Base-by-base conservation (phyloP, 148 eudicot genomes). In the Hydrangea macrophylla region DNA sequence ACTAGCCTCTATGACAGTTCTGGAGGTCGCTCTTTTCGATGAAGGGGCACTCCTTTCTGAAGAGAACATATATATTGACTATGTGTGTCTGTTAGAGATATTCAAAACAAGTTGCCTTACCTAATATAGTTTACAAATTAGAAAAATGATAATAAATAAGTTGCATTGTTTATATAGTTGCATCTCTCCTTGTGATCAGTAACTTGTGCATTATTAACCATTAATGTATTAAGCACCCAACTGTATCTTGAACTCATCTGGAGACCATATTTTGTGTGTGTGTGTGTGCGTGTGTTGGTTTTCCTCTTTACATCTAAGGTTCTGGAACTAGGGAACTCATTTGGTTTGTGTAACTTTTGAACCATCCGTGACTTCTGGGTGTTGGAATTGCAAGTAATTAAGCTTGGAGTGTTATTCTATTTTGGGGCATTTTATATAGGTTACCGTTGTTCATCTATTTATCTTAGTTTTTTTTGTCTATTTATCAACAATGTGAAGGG, bases 401-500 rank as follows among this genome's bases (percentile, higher is more conserved):
- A 25, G 39, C 40, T 9, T 58, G 32, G 31, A 2, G 31, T 17
- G 22, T 24, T 36, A 24, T 12, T 7, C n/a, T 15, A 33, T 20
- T 36, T 69, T n/a, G 7, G 13, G 26, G 56, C 8, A 7, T 67
- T 36, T 28, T 36, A 67, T 22, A 32, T 24, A 31, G 59, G 25
- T 28, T 2, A 36, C 33, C 50, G 22, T 3, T 48, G 9, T 60
- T 33, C 58, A 35, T 65, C 23, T 15, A 18, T 58, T 35, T 45
- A 25, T 9, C 32, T 67, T 25, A 30, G 10, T 54, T 55, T 55
- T n/a, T 0, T 59, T 18, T 59, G 69, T 24, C n/a, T n/a, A n/a
- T 35, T 66, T 40, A 27, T 54, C 12, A 30, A 55, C 57, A 53
- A 64, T 53, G 44, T 11, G 23, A 71, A 70, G 45, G 42, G 36